phyloP scores from a whole-genome alignment of 371 early-diverging fungal species.

The Massospora cicadina region DNA sequence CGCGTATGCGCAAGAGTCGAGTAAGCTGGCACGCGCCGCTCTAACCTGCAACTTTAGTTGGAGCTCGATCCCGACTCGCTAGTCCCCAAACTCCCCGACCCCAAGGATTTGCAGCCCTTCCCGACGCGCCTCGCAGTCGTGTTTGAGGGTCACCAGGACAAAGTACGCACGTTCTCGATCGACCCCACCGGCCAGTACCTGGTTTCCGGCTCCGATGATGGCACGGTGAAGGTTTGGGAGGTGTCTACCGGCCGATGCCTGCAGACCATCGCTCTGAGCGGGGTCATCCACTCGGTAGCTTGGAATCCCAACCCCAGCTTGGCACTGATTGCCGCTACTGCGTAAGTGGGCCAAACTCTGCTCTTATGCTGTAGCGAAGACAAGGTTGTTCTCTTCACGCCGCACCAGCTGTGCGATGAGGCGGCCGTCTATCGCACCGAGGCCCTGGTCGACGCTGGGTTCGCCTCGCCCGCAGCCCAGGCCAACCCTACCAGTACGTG shows the following conservation, averaged over 20 bases:
- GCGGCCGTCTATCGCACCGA: background rate
- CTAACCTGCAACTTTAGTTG: slow-evolving; percentile 21
- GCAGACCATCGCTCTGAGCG: slow-evolving; percentile 46
- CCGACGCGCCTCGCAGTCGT: slow-evolving; percentile 61
- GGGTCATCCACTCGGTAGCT: slow-evolving; percentile 44
- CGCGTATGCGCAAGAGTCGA: slow-evolving; percentile 73
- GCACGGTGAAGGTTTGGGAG: slow-evolving; percentile 81
- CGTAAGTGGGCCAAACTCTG: slow-evolving; percentile 13
- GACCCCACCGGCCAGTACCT: slow-evolving; percentile 84
- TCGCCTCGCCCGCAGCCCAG: background rate
- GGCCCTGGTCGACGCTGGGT: background rate
- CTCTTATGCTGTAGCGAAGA: background rate
- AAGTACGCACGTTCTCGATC: slow-evolving; percentile 64
- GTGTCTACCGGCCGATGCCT: slow-evolving; percentile 73
- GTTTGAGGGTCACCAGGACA: slow-evolving; percentile 62
- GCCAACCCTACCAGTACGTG: background rate
- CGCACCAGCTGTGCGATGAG: background rate
- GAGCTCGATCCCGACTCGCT: slow-evolving; percentile 83
- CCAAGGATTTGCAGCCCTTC: slow-evolving; percentile 88
- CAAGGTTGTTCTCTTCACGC: slow-evolving; percentile 5
- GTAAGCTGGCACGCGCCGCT: slow-evolving; percentile 15
- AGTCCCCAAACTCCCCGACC: slow-evolving; percentile 88
- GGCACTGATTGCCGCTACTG: slow-evolving; percentile 50
- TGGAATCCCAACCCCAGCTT: slow-evolving; percentile 80
- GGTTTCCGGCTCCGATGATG: slow-evolving; percentile 76